Base-by-base conservation (phyloP, 108 stramenopile genomes). In the Cyclotella sp. region DNA sequence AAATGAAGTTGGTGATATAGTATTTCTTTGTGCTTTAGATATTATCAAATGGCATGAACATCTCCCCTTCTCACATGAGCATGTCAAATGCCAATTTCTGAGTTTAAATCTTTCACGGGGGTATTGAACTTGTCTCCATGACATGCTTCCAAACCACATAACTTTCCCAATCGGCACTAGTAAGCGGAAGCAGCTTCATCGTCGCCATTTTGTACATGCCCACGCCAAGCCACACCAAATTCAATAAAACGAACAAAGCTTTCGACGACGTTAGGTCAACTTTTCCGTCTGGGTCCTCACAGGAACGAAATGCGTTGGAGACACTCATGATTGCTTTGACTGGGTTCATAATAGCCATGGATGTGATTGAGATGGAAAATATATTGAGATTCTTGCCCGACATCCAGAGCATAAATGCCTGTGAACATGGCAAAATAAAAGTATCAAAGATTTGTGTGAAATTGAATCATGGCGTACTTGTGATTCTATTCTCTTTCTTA, bases 401-500 rank as follows among this genome's bases (percentile, higher is more conserved):
- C 97, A 98, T 98, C 82, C 91, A 98, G 83, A 98, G 84, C 97
- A 98, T 98, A 72, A 98, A 98, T 9, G 88, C 34, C 34, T 34
- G 34, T 34, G 4, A 34, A 34, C 34, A 34, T 34, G 34, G 34
- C 34, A 34, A 34, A 6, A 34, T 2, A 34, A 34, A 34, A 34
- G 6, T 6, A 34, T 34, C 34, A 2, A 6, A 34, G 34, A 34
- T 34, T 2, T 34, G 34, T 34, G 34, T 5, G 34, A 34, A 34
- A 34, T 34, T 5, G 6, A 34, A 34, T 34, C 34, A 34, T 5
- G 6, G 34, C 34, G 6, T 6, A 34, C 34, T 5, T 34, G 6
- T 34, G 6, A 34, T 34, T 34, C 4, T 34, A 34, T 34, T 2
- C 2, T 5, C 34, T 2, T 6, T 34, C 34, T 34, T 34, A 34